Conservation (phyloP, 495 filamentous ascomycete genomes). For the Penicillium riverlandense region DNA sequence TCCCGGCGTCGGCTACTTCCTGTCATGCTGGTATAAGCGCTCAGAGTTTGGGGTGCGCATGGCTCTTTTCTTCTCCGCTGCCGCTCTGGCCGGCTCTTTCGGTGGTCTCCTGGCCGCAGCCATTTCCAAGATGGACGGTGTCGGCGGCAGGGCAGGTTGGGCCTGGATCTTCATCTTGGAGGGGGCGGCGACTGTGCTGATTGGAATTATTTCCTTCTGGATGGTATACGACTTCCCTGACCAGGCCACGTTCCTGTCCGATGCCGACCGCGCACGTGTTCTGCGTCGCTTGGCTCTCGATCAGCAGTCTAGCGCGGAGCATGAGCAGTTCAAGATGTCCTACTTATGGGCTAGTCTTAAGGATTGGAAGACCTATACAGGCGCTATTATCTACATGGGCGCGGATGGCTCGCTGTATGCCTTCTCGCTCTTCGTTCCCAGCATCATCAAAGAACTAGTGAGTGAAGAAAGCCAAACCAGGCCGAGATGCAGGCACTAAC, state of each 20-base stretch:
- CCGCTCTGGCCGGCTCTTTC: slow-evolving; percentile 78
- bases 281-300: slow-evolving; percentile 66
- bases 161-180: slow-evolving; percentile 76
- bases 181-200: slow-evolving; percentile 65
- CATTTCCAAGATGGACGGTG: slow-evolving; percentile 59
- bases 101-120: slow-evolving; percentile 47
- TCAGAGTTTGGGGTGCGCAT: slow-evolving; percentile 69
- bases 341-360: slow-evolving; percentile 71
- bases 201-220: slow-evolving; percentile 72
- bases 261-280: slow-evolving; percentile 66
- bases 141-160: slow-evolving; percentile 63
- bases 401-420: slow-evolving; percentile 67
- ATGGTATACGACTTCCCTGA: slow-evolving; percentile 88
- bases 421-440: slow-evolving; percentile 85
- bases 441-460: slow-evolving; percentile 61
- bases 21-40: slow-evolving; percentile 83
- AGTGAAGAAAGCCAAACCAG: slow-evolving; percentile 5
- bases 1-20: slow-evolving; percentile 81
- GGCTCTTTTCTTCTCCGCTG: slow-evolving; percentile 89
- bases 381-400: slow-evolving; percentile 76
- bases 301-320: slow-evolving; percentile 68
- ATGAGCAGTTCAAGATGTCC: slow-evolving; percentile 68
- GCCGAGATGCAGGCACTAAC: no score
- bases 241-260: slow-evolving; percentile 67
- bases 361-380: slow-evolving; percentile 85